These are phyloP conservation scores for Vicia villosa DNA, from an alignment of 306 rosid species.

Conservation along the genomic window DNA sequence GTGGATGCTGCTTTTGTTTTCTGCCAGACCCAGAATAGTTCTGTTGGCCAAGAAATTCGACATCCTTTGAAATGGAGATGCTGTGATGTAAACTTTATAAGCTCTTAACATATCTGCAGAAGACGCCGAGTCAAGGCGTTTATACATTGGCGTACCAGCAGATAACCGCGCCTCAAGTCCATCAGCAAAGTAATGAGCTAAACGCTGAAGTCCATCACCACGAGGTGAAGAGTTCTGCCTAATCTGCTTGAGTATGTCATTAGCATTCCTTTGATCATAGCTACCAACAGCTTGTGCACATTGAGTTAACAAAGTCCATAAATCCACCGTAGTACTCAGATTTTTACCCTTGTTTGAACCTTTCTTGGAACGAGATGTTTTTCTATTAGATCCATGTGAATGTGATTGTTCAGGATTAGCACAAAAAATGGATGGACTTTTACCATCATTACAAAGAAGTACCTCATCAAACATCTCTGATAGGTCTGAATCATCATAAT, in stretches of 20 bases:
- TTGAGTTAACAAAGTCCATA: slow-evolving; percentile 67
- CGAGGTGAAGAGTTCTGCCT: slow-evolving; percentile 56
- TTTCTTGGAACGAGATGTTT: slow-evolving; percentile 50
- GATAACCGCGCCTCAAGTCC: slow-evolving; percentile 67
- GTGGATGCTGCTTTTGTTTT: slow-evolving; percentile 52
- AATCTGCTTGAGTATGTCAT: slow-evolving; percentile 59
- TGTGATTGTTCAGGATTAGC: slow-evolving; percentile 1
- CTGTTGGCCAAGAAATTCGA: slow-evolving; percentile 60
- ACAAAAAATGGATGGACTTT: slow-evolving; percentile 25
- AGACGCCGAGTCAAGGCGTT: slow-evolving; percentile 31
- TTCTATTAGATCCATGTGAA: slow-evolving; percentile 42
- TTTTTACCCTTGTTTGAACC: slow-evolving; percentile 42
- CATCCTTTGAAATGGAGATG: slow-evolving; percentile 68
- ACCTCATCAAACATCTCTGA: slow-evolving; percentile 52
- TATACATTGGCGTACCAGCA: slow-evolving; percentile 50
- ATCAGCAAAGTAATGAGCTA: slow-evolving; percentile 72
- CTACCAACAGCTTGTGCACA: slow-evolving; percentile 76
- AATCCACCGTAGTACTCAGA: slow-evolving; percentile 42
- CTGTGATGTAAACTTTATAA: slow-evolving; percentile 53
- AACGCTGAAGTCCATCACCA: slow-evolving; percentile 71
- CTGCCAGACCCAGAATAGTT: slow-evolving; percentile 49
- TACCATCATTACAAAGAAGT: slow-evolving; percentile 40
- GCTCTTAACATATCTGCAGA: slow-evolving; percentile 65
- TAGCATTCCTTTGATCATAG: slow-evolving; percentile 64
- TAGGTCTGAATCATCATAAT: slow-evolving; percentile 38